Conservation (phyloP, 495 filamentous ascomycete genomes). For the Cudoniella acicularis region DNA sequence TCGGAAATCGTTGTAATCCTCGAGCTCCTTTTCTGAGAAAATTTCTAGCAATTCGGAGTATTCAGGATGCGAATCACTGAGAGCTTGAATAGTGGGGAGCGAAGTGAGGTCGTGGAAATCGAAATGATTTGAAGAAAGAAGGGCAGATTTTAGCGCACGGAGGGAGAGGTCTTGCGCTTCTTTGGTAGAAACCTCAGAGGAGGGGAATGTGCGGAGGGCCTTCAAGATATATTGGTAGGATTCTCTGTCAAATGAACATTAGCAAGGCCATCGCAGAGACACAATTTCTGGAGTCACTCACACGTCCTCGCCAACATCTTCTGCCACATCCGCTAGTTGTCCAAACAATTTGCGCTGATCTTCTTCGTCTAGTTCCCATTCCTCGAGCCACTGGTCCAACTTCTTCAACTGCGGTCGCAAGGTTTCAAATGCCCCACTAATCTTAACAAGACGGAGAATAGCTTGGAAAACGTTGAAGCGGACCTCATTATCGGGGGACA, state of each 20-base stretch:
- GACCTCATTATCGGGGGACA: conserved; percentile 66
- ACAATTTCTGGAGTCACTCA: conserved; percentile 33
- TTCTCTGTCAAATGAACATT: conserved; percentile 37
- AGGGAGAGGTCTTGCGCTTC: conserved; percentile 80
- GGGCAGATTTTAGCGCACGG: conserved; percentile 77
- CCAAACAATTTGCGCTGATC: conserved; percentile 78
- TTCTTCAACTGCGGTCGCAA: conserved; percentile 74
- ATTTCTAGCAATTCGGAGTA: conserved; percentile 91
- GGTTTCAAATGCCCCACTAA: conserved; percentile 68
- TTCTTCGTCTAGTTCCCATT: conserved; percentile 80
- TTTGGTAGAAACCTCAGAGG: conserved; percentile 54
- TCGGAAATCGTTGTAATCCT: conserved; percentile 92
- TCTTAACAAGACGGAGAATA: conserved; percentile 74
- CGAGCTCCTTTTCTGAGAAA: conserved; percentile 86
- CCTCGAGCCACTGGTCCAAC: conserved; percentile 73
- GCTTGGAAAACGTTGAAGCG: conserved; percentile 87
- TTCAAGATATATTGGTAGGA: conserved; percentile 80
- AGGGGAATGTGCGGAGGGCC: conserved; percentile 77
- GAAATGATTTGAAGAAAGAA: conserved; percentile 72
- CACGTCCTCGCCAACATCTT: conserved; percentile 71
- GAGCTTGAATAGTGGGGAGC: conserved; percentile 80
- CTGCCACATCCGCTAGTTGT: conserved; percentile 71
- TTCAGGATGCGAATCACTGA: conserved; percentile 74
- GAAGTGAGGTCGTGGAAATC: conserved; percentile 92
- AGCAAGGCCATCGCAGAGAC: not conserved